Conservation (phyloP, 1,284 basidiomycete species). For the Apiotrichum sp. region DNA sequence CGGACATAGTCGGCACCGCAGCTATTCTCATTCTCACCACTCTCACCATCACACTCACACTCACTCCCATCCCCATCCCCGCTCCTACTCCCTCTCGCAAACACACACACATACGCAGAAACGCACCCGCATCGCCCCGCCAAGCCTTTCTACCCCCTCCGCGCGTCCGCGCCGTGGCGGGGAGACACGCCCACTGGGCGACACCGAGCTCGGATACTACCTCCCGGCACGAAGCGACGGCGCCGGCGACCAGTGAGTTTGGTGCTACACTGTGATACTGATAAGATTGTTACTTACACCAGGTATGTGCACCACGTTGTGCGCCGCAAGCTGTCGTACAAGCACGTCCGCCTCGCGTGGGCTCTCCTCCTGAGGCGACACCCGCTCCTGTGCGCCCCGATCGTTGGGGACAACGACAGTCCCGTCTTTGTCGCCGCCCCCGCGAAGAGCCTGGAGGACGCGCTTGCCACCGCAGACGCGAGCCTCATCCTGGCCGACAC, state of each 20-base stretch:
- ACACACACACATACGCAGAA: too few relatives aligned
- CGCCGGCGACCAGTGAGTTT: constrained; percentile 69
- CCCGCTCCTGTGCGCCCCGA: constrained; percentile 58
- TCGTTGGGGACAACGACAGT: constrained; percentile 51
- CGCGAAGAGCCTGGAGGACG: constrained; percentile 9
- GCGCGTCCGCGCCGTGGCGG: not conserved
- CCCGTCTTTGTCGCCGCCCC: constrained; percentile 60
- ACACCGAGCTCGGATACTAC: constrained; percentile 53
- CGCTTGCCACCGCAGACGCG: constrained; percentile 14
- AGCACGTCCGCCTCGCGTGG: constrained; percentile 59
- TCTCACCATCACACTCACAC: too few relatives aligned
- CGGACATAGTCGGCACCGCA: too few relatives aligned
- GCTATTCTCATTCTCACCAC: too few relatives aligned
- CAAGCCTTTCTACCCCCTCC: too few relatives aligned
- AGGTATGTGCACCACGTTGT: constrained; percentile 51
- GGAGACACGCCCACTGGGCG: constrained; percentile 19
- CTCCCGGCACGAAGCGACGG: constrained; percentile 64
- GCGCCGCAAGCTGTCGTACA: constrained; percentile 48
- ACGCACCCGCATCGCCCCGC: too few relatives aligned
- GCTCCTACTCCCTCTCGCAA: too few relatives aligned
- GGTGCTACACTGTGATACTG: not conserved
- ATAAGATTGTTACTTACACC: not conserved
- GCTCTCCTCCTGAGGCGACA: constrained; percentile 58
- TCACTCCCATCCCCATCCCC: too few relatives aligned
- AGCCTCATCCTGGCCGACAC: not conserved